phyloP scores from a whole-genome alignment of 345 rosid genomes.

The Theobroma cacao region DNA sequence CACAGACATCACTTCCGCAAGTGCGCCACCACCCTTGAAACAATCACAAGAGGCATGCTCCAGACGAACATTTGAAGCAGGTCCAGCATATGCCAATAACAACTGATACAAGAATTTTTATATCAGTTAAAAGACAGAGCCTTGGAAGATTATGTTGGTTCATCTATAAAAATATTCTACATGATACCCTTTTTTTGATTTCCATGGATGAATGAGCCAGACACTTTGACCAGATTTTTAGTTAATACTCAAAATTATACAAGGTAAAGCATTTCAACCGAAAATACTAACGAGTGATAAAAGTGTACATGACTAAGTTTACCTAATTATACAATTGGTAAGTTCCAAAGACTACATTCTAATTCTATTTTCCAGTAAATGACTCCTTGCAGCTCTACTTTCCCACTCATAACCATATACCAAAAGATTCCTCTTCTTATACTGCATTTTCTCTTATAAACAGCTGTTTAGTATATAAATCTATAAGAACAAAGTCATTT shows the following conservation, averaged over 20 bases:
- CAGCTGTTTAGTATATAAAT: neutral
- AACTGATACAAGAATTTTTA: conserved; percentile 36
- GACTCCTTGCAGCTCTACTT: neutral
- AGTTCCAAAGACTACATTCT: neutral
- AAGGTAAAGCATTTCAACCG: neutral
- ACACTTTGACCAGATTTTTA: neutral
- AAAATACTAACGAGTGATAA: neutral
- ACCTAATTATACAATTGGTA: neutral
- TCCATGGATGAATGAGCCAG: neutral
- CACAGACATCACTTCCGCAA: conserved; percentile 64
- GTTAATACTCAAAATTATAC: neutral
- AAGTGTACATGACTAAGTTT: neutral
- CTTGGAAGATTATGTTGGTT: neutral
- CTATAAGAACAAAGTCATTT: neutral
- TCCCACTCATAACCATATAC: neutral
- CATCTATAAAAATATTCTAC: neutral
- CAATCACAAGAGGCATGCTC: conserved; percentile 52
- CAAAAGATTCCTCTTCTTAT: neutral
- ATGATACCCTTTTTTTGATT: neutral
- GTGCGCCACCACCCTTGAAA: conserved; percentile 61
- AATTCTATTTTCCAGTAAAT: neutral
- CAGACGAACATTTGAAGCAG: conserved; percentile 79
- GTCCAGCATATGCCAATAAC: conserved; percentile 78
- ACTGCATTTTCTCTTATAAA: neutral
- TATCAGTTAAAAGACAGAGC: neutral